Evolutionary conservation across 768 basidiomycete genomes (phyloP).

Genomic region (Xerocomus spinulosus): DNA sequence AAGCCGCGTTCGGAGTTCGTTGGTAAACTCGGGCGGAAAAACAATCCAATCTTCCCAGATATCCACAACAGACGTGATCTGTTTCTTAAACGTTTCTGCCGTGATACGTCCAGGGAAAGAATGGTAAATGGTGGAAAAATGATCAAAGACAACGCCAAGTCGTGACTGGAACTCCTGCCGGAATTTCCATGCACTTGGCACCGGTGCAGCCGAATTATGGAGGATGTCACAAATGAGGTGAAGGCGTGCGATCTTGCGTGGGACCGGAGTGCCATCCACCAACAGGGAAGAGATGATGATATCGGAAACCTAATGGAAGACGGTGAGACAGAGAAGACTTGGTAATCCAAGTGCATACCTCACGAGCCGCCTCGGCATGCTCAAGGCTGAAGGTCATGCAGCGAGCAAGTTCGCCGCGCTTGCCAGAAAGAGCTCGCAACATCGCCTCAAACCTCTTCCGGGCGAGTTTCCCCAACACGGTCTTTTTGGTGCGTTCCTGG

Average conservation of each 20-base stretch:
- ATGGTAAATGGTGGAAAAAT: conserved; percentile 89
- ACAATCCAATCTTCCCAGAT: conserved; percentile 99
- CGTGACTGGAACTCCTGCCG: conserved; percentile 90
- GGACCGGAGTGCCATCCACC: conserved; percentile 92
- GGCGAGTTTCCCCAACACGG: conserved; percentile 70
- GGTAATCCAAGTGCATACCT: conserved; percentile 45
- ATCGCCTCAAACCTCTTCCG: conserved; percentile 85
- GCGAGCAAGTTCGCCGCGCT: conserved; percentile 84
- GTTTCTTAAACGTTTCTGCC: conserved; percentile 92
- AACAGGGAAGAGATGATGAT: conserved; percentile 85
- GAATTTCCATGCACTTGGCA: conserved; percentile 97
- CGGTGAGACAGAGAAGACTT: conserved; percentile 1
- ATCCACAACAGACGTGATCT: conserved; percentile 84
- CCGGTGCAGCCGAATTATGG: conserved; percentile 90
- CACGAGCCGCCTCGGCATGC: conserved; percentile 92
- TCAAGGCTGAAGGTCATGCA: conserved; percentile 98
- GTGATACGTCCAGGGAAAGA: conserved; percentile 96
- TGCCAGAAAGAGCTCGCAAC: conserved; percentile 81
- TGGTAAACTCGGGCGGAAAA: conserved; percentile 82
- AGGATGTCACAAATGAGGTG: conserved; percentile 97
- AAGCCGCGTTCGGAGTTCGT: conserved; percentile 65
- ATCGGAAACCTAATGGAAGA: conserved; percentile 65
- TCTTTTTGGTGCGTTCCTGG: conserved; percentile 75
- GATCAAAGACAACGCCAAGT: conserved; percentile 93
- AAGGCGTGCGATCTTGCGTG: conserved; percentile 91